phyloP scores from a whole-genome alignment of 768 basidiomycete genomes.

The Leccinum variicolor region DNA sequence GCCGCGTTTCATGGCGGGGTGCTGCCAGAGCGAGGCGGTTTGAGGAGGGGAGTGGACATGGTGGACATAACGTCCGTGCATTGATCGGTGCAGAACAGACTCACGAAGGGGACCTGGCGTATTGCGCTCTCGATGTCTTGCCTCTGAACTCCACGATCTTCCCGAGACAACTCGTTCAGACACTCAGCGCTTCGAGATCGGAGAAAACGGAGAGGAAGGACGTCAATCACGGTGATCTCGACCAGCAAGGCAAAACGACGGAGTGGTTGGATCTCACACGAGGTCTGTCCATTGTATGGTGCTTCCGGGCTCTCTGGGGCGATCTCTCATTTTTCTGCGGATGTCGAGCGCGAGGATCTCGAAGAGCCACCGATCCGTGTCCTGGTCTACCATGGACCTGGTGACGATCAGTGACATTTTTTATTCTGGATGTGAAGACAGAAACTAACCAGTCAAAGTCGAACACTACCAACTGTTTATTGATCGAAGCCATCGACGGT shows the following conservation, averaged over 20 bases:
- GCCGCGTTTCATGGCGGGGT: constrained; percentile 95
- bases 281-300: constrained; percentile 90
- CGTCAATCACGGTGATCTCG: not conserved
- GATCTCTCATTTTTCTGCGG: constrained; percentile 63
- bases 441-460: constrained; percentile 90
- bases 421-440: not conserved
- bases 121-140: constrained; percentile 78
- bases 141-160: constrained; percentile 62
- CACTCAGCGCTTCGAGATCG: constrained; percentile 53
- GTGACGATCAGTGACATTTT: not conserved
- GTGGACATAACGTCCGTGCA: not conserved
- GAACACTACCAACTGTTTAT: constrained; percentile 79
- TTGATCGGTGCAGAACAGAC: constrained; percentile 21
- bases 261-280: constrained; percentile 54
- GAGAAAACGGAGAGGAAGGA: not conserved
- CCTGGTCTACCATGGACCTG: constrained; percentile 93
- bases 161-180: constrained; percentile 56
- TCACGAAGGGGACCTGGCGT: constrained; percentile 80
- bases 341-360: constrained; percentile 85
- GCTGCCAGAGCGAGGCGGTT: constrained; percentile 44
- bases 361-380: constrained; percentile 91
- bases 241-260: not conserved
- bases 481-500: constrained; percentile 20
- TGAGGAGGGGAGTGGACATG: not conserved
- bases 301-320: constrained; percentile 49